These are phyloP conservation scores for Verticillium zaregamsianum DNA, from an alignment of 2,329 filamentous ascomycete species.

Conservation along the genomic window DNA sequence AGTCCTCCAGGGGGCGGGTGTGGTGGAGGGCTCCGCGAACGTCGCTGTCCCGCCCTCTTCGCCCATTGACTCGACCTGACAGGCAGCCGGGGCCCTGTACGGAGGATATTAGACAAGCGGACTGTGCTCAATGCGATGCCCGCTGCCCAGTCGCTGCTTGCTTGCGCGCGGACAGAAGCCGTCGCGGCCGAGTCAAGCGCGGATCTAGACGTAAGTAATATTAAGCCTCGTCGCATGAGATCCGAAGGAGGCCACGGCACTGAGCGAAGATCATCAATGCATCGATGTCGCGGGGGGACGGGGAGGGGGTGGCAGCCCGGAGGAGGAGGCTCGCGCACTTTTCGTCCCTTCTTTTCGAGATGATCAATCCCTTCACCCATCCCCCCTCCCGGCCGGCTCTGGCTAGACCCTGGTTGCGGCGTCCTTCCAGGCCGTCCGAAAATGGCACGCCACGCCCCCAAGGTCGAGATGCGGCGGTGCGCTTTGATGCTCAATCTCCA, in stretches of 20 bases:
- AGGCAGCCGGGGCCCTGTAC: background rate
- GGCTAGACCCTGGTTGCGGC: background rate
- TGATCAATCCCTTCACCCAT: background rate
- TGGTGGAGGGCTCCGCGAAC: background rate
- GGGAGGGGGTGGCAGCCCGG: background rate
- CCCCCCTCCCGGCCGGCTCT: background rate
- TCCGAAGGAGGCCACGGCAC: background rate
- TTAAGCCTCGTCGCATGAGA: background rate
- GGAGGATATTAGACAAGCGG: background rate
- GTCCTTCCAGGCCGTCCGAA: background rate
- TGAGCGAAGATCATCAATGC: background rate
- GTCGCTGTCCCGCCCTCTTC: background rate
- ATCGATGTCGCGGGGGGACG: background rate
- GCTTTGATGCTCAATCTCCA: background rate
- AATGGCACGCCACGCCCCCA: background rate
- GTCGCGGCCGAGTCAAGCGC: background rate
- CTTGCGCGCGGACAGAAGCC: background rate
- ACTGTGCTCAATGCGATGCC: background rate
- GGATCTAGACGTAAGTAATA: background rate
- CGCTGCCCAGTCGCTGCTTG: background rate
- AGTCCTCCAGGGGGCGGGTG: background rate
- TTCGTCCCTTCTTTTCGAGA: background rate
- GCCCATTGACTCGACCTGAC: background rate
- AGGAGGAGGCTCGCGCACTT: background rate
- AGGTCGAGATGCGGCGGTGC: background rate